Base-by-base conservation (phyloP, 2,329 filamentous ascomycete species). In the Sarocladium oryzae region DNA sequence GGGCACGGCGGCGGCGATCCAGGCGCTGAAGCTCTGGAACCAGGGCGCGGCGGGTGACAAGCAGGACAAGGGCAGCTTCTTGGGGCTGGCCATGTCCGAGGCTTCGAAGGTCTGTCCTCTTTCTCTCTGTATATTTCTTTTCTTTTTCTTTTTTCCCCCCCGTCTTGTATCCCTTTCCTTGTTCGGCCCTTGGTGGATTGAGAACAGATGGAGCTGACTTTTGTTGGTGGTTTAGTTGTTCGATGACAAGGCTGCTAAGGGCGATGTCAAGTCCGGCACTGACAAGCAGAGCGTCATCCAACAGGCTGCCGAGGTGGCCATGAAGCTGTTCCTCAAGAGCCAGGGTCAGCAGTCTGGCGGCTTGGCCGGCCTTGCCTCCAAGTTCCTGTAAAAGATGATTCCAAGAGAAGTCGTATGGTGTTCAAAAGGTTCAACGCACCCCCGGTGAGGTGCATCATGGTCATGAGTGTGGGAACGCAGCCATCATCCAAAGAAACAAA, bases 261-360 rank as follows among this genome's bases (percentile, higher is more conserved):
- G 79, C 58, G 75, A 78, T 58, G 70, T 81, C 18, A 64, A 71
- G 2, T 68, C 75, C 21, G 76, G 77, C 23, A 79, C 85, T 4
- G 86, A 81, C 69, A 96, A 96, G 79, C 82, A 96, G 69, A 84
- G 82, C 45, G 89, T 83, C 48, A 74, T 96, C 43, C 82, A 86
- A 64, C 75, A 84, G 66, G 91, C 91, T 2, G 90, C 84, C 2
- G 85, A 95, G 76, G 86, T 88, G 79, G 91, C 90, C 2, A 68
- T 96, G 60, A 90, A 95, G 79, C 86, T 96, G 81, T 96, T 91
- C 68, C 72, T 95, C 74, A 91, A 95, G 79, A 82, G 79, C 59
- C 78, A 89, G 65, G 78, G 77, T 18, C 68, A 75, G 56, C 53
- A 61, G 55, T 55, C 62, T 51, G 74, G 68, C 21, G 65, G 74